A percentile compares a stretch with the other conserved stretches of the same genome.
Evolutionary conservation across 2,329 filamentous ascomycete species (phyloP).

Genomic region (Microdochium bolleyi): DNA sequence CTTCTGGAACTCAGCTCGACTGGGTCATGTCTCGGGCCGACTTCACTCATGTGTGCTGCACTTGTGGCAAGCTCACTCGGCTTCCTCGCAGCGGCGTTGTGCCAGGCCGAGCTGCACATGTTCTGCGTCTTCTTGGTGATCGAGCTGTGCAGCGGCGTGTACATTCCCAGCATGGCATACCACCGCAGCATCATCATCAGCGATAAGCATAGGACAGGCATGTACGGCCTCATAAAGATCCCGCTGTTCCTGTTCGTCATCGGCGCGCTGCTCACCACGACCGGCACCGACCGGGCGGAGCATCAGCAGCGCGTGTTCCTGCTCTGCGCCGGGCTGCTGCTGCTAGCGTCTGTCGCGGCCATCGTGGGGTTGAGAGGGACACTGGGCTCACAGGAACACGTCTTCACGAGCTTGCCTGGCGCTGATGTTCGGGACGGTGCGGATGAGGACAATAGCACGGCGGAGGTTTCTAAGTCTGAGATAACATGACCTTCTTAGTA

Average conservation of each 20-base stretch:
- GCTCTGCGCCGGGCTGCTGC: not conserved
- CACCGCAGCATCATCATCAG: constrained; percentile 18
- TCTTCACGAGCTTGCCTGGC: not conserved
- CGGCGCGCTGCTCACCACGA: constrained; percentile 24
- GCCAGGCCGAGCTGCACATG: constrained; percentile 11
- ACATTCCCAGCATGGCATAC: constrained; percentile 22
- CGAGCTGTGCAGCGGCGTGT: constrained; percentile 23
- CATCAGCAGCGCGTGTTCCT: not conserved
- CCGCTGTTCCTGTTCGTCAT: constrained; percentile 52
- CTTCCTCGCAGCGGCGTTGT: constrained; percentile 11
- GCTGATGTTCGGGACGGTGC: not conserved
- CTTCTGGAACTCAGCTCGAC: constrained; percentile 1
- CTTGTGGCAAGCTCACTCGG: constrained; percentile 13
- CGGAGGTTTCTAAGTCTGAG: not conserved
- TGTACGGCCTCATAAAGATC: constrained; percentile 28
- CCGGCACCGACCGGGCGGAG: not conserved
- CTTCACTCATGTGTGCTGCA: constrained; percentile 10
- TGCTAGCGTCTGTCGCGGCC: not conserved
- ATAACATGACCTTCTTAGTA: not conserved
- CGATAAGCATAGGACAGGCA: constrained; percentile 16
- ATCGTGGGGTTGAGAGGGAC: not conserved
- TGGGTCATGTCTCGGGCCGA: not conserved
- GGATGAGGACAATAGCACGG: not conserved
- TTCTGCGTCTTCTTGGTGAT: constrained; percentile 18
- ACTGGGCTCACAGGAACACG: not conserved